These are phyloP conservation scores for Rubia yunnanensis DNA, from an alignment of 257 asterid genomes.

Conservation along the genomic window DNA sequence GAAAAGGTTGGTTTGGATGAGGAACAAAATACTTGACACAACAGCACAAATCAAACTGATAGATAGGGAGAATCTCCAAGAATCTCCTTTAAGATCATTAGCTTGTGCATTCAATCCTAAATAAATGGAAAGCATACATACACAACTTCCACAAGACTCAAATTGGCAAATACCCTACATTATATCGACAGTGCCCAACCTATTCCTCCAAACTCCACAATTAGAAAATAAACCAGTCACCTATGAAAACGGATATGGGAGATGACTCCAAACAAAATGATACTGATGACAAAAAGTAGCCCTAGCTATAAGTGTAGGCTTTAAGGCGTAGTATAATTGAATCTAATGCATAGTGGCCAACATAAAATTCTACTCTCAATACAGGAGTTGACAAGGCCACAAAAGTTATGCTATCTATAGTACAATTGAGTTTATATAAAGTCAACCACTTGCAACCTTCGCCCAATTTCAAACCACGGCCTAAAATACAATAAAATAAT, in stretches of 20 bases:
- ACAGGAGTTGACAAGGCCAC: background rate
- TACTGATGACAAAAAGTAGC: background rate
- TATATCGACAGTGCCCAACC: background rate
- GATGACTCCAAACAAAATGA: background rate
- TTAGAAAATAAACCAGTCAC: too few species aligned
- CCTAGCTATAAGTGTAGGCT: background rate
- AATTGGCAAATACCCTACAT: too few species aligned
- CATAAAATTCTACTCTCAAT: background rate
- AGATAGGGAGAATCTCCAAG: too few species aligned
- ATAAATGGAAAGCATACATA: background rate
- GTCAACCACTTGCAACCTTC: background rate
- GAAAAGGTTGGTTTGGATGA: background rate
- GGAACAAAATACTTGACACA: background rate
- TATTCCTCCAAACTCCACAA: too few species aligned
- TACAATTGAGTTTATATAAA: background rate
- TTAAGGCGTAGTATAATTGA: background rate
- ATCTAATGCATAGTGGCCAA: background rate
- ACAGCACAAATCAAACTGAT: background rate
- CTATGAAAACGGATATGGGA: background rate
- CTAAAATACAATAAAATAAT: background rate
- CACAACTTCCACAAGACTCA: background rate
- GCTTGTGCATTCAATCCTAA: background rate
- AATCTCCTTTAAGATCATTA: background rate
- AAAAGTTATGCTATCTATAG: background rate
- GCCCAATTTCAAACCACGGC: background rate